Evolutionary conservation across 345 rosid species (phyloP), one percentile per base, ranked within the genome.

Genomic region (Cardiospermum halicacabum): DNA sequence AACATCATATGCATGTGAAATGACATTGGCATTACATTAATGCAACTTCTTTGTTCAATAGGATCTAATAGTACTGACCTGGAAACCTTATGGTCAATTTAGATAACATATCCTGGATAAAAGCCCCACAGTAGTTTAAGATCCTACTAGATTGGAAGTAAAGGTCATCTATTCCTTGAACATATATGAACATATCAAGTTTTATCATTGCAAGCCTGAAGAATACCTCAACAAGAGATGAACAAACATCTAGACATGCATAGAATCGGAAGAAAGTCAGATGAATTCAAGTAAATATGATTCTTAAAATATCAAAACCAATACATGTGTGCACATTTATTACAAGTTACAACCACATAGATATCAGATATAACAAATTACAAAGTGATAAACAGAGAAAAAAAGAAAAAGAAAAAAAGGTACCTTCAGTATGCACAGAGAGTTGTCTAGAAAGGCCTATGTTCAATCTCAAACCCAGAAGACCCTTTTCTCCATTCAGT

Each of bases 351-450:
- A 42, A 2, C 37, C 47, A 3, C 60, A 40, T 21, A 37, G 26
- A 50, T 25, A 51, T 60, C 25, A 53, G 24, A 61, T 32, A 56
- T 7, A 37, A 45, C 13, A 64, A 58, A 3, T 34, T 34, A 50
- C 19, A 34, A 13, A 18, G 7, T 12, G 24, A 50, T 39, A 10
- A 5, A 36, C 34, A 45, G 40, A 26, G 13, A 53, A 8, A 9
- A 2, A 7, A 9, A 39, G 6, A 11, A 32, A 39, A 32, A 40
- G 7, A 54, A 26, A 18, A 45, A 43, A 36, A 60, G 51, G 54
- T 72, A 66, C 64, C 75, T 72, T 50, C 53, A 66, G 15, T 30
- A 66, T 60, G 63, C 63, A 37, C 62, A 66, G 43, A 34, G 10
- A 53, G 47, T 55, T 54, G 30, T 42, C 60, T 53, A 53, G 30